Percentiles rank a stretch among this genome's conserved stretches.
These are phyloP conservation scores for Erysiphe pulchra DNA, from an alignment of 2,329 filamentous ascomycete genomes.

Conservation along the genomic window DNA sequence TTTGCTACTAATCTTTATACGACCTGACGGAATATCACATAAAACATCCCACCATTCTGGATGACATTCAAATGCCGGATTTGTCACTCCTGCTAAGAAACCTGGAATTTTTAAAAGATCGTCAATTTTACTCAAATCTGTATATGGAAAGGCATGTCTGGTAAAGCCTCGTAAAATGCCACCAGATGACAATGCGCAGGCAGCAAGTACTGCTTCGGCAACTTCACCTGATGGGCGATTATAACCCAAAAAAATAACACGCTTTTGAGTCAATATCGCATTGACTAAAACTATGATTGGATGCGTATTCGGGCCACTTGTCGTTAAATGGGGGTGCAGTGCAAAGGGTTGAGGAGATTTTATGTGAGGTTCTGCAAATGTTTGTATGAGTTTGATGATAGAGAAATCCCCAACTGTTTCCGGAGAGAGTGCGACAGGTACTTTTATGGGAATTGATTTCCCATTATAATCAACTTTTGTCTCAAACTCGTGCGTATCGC, in stretches of 20 bases:
- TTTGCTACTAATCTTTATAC: slow-evolving; percentile 79
- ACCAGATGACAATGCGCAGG: slow-evolving; percentile 78
- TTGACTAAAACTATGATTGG: slow-evolving; percentile 90
- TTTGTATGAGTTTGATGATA: slow-evolving; percentile 87
- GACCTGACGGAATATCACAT: slow-evolving; percentile 74
- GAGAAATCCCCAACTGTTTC: slow-evolving; percentile 97
- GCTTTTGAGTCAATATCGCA: slow-evolving; percentile 83
- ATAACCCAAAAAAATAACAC: slow-evolving; percentile 85
- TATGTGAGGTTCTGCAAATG: slow-evolving; percentile 63
- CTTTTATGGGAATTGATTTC: slow-evolving; percentile 88
- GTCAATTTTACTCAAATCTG: slow-evolving; percentile 91
- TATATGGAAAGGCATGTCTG: slow-evolving; percentile 90
- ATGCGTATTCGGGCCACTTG: slow-evolving; percentile 69
- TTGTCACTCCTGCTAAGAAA: slow-evolving; percentile 94
- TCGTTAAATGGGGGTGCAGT: slow-evolving; percentile 77
- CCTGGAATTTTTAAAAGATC: slow-evolving; percentile 87
- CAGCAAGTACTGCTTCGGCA: slow-evolving; percentile 91
- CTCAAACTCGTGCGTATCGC: slow-evolving; percentile 95
- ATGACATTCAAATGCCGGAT: slow-evolving; percentile 84
- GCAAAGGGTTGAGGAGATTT: slow-evolving; percentile 64
- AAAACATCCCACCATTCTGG: slow-evolving; percentile 96
- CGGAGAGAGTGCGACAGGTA: slow-evolving; percentile 76
- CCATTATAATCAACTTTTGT: slow-evolving; percentile 88
- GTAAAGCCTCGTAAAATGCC: slow-evolving; percentile 86
- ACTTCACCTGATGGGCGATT: slow-evolving; percentile 90